phyloP scores from a whole-genome alignment of 2,329 filamentous ascomycete species.

The Hirsutella minnesotensis region DNA sequence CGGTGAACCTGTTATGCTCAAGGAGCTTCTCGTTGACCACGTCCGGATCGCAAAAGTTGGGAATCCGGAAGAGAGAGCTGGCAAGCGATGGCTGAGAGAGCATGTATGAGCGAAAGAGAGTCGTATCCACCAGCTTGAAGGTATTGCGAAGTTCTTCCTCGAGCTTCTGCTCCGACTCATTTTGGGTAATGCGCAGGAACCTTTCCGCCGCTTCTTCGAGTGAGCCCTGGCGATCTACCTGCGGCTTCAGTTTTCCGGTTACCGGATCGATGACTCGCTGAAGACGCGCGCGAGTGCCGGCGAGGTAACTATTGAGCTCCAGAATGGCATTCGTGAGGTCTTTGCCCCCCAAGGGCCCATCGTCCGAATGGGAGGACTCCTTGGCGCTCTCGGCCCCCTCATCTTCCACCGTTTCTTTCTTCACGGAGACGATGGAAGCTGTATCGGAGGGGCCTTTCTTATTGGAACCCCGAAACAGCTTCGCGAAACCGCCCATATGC shows the following conservation, averaged over 20 bases:
- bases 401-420: conserved; percentile 34
- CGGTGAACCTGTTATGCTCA: conserved; percentile 78
- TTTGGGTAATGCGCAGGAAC: conserved; percentile 34
- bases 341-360: conserved; percentile 58
- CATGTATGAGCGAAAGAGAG: conserved; percentile 92
- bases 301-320: conserved; percentile 78
- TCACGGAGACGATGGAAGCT: conserved; percentile 49
- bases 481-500: conserved; percentile 36
- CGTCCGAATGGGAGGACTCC: conserved; percentile 26
- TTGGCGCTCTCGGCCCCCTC: conserved; percentile 44
- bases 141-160: conserved; percentile 61
- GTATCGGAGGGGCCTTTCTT: conserved; percentile 38
- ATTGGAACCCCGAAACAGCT: conserved; percentile 36
- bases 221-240: conserved; percentile 29
- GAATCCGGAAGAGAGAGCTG: conserved; percentile 82
- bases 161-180: conserved; percentile 47
- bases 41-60: conserved; percentile 93
- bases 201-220: conserved; percentile 42
- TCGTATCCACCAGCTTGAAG: conserved; percentile 82
- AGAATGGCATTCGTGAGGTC: conserved; percentile 72
- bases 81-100: conserved; percentile 76
- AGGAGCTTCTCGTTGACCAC: conserved; percentile 90
- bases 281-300: conserved; percentile 62
- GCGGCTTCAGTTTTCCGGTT: conserved; percentile 48
- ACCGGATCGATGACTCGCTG: conserved; percentile 50